phyloP scores from a whole-genome alignment of 139 green algal genomes.

The Mesostigma viride region DNA sequence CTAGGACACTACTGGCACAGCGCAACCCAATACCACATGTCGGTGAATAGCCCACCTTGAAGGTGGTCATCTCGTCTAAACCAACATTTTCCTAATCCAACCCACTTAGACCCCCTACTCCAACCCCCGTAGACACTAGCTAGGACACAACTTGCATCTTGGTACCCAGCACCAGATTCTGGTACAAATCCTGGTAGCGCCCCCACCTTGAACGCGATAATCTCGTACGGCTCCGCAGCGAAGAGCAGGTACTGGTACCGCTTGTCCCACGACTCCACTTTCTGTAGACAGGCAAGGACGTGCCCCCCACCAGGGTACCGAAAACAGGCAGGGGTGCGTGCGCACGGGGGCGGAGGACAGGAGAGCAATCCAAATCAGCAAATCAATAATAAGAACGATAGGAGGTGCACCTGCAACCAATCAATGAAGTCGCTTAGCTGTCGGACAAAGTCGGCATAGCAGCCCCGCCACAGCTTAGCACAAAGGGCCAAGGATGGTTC shows the following conservation, averaged over 20 bases:
- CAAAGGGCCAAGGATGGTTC: too few species aligned
- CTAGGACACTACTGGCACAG: too few species aligned
- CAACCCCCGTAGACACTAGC: neutral
- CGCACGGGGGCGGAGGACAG: neutral
- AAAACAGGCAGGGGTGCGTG: neutral
- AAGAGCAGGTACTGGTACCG: constrained; percentile 95
- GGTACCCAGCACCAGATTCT: neutral
- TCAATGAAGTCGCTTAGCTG: too few species aligned
- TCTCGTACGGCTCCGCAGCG: constrained; percentile 92
- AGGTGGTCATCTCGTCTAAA: too few species aligned
- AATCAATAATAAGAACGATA: too few species aligned
- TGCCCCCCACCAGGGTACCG: neutral
- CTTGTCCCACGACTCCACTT: constrained; percentile 71
- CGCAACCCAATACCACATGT: too few species aligned
- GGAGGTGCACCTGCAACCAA: too few species aligned
- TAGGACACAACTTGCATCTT: neutral
- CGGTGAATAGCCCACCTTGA: too few species aligned
- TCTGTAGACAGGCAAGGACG: constrained; percentile 10
- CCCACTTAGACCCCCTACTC: neutral
- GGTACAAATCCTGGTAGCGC: neutral
- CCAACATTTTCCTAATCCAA: too few species aligned
- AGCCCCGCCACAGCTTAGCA: too few species aligned
- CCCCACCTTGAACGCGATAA: constrained; percentile 87
- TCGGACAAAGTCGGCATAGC: too few species aligned
- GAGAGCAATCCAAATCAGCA: too few species aligned